A percentile compares a stretch with the other conserved stretches of the same genome.
Evolutionary conservation across 208 protist species (phyloP).

Genomic region (Leishmania arabica): DNA sequence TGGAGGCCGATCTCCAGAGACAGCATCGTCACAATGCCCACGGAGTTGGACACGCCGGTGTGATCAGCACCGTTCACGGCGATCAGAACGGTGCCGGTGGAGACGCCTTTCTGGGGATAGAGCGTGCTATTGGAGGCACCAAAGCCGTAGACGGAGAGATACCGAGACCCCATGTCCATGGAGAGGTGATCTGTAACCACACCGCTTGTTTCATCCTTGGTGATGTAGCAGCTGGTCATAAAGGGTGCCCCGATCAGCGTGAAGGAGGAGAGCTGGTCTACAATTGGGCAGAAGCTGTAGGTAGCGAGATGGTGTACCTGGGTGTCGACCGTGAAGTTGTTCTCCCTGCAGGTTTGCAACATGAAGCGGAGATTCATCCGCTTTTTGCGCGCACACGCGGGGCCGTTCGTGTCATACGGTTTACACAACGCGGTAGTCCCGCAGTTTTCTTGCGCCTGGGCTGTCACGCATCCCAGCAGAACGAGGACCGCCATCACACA

Average conservation of each 20-base stretch:
- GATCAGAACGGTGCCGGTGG: constrained; percentile 60
- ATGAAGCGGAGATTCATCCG: constrained; percentile 80
- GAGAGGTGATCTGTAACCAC: constrained; percentile 23
- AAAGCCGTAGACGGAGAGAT: constrained; percentile 84
- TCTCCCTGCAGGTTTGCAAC: constrained; percentile 55
- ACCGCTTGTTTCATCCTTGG: constrained; percentile 10
- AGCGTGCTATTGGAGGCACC: constrained; percentile 54
- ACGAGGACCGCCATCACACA: neutral
- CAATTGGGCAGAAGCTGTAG: constrained; percentile 77
- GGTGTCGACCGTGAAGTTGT: constrained; percentile 19
- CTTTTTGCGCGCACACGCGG: constrained; percentile 43
- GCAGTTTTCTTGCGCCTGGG: neutral
- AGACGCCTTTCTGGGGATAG: constrained; percentile 39
- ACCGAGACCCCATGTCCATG: constrained; percentile 27
- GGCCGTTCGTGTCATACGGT: constrained; percentile 28
- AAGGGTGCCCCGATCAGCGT: constrained; percentile 43
- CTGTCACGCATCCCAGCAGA: neutral
- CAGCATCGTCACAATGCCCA: constrained; percentile 66
- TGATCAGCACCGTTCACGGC: constrained; percentile 38
- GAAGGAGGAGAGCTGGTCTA: constrained; percentile 72
- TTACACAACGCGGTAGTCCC: constrained; percentile 28
- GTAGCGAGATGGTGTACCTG: constrained; percentile 28
- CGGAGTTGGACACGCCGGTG: constrained; percentile 36
- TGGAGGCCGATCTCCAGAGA: constrained; percentile 74
- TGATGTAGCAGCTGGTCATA: constrained; percentile 36